phyloP scores from a whole-genome alignment of 257 asterid genomes.

The Lantana camara region DNA sequence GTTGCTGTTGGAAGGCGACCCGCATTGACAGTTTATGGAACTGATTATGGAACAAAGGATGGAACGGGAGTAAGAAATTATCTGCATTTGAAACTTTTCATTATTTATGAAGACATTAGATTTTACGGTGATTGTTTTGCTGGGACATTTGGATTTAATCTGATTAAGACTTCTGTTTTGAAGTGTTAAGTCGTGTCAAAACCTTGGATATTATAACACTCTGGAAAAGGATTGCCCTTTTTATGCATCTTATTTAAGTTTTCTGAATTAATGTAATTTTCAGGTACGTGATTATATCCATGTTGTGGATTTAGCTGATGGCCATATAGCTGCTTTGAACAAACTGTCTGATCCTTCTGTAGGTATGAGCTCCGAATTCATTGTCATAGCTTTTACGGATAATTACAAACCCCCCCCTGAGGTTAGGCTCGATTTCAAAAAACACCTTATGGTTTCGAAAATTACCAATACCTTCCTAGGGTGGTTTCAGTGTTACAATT shows the following conservation, averaged over 20 bases:
- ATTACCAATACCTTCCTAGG: no score
- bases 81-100: background rate
- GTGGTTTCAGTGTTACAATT: no score
- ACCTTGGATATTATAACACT: background rate
- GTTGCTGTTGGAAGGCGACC: slow-evolving; percentile 52
- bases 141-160: background rate
- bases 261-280: background rate
- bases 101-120: background rate
- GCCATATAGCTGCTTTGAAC: slow-evolving; percentile 67
- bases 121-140: background rate
- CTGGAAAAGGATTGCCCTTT: background rate
- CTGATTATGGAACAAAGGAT: slow-evolving; percentile 60
- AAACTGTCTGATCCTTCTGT: slow-evolving; percentile 63
- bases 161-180: background rate
- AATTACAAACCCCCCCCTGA: no score
- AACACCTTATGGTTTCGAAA: no score
- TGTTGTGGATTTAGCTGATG: slow-evolving; percentile 73
- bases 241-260: background rate
- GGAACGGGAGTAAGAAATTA: slow-evolving; percentile 49
- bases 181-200: background rate
- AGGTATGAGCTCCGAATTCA: slow-evolving; percentile 45
- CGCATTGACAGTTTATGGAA: slow-evolving; percentile 46
- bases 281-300: slow-evolving; percentile 81
- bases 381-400: no score
- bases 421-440: no score